Evolutionary conservation across 768 basidiomycete species (phyloP).

Genomic region (Galerina marginata): DNA sequence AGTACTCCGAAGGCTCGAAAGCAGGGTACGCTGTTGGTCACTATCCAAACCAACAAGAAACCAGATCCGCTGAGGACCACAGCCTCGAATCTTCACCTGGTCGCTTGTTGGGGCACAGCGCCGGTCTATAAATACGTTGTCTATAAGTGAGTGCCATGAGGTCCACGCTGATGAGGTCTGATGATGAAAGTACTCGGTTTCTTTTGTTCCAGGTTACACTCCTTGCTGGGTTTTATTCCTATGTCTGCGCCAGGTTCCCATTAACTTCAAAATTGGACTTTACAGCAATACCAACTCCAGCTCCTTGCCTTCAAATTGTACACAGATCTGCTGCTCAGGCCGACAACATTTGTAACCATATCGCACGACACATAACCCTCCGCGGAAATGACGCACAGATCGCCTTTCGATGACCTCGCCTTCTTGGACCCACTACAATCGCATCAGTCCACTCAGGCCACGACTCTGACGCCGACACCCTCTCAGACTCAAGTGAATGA

Average conservation of each 20-base stretch:
- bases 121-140: background rate
- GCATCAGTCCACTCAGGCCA: background rate
- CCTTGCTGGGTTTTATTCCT: too few species aligned
- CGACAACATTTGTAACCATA: too few species aligned
- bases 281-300: too few species aligned
- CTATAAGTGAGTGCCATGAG: conserved; percentile 3
- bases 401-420: conserved; percentile 4
- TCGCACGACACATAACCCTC: too few species aligned
- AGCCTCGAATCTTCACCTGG: background rate
- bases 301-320: too few species aligned
- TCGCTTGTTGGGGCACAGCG: background rate
- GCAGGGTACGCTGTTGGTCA: too few species aligned
- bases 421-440: conserved; percentile 6
- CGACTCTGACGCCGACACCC: background rate
- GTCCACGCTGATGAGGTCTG: background rate
- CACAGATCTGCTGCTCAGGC: too few species aligned
- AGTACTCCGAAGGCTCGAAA: too few species aligned
- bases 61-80: background rate
- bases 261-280: too few species aligned
- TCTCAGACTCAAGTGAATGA: background rate
- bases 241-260: too few species aligned
- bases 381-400: conserved; percentile 1
- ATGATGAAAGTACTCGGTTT: background rate
- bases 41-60: too few species aligned
- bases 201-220: background rate